phyloP scores from a whole-genome alignment of 495 filamentous ascomycete species.

The Neurospora hispaniola region DNA sequence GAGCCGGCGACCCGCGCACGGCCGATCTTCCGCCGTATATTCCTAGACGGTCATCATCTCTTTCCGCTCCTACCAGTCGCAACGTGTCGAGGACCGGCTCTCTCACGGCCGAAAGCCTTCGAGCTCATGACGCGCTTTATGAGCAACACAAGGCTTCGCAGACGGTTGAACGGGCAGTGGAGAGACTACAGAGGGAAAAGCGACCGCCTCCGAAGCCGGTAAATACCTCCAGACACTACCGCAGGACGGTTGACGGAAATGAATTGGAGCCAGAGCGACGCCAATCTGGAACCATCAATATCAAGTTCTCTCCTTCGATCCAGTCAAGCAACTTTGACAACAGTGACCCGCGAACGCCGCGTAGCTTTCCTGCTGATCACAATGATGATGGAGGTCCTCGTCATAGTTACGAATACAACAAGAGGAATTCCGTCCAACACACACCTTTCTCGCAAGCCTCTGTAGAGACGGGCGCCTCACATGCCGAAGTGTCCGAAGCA shows the following conservation, averaged over 20 bases:
- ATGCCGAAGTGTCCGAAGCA: conserved; percentile 61
- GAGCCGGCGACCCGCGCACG: conserved; percentile 36
- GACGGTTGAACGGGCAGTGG: conserved; percentile 16
- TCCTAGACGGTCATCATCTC: conserved; percentile 50
- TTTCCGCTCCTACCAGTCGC: conserved; percentile 61
- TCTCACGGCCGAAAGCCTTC: conserved; percentile 55
- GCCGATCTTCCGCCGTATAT: conserved; percentile 52
- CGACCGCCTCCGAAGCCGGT: neutral
- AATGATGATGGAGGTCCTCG: conserved; percentile 29
- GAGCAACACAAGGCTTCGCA: conserved; percentile 23
- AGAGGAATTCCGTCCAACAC: conserved; percentile 39
- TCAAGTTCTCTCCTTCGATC: conserved; percentile 11
- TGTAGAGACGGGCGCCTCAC: conserved; percentile 42
- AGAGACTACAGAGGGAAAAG: conserved; percentile 17
- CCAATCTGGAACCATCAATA: conserved; percentile 14
- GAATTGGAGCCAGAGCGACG: conserved; percentile 8
- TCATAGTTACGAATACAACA: conserved; percentile 8
- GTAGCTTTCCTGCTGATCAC: conserved; percentile 19
- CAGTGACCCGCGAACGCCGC: neutral
- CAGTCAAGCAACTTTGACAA: conserved; percentile 20
- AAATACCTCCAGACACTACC: neutral
- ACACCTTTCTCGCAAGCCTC: conserved; percentile 51
- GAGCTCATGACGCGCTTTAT: conserved; percentile 42
- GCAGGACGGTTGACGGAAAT: neutral
- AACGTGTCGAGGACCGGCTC: conserved; percentile 55